Percentiles rank a stretch among this genome's conserved stretches.
Evolutionary conservation across 192 early-diverging fungal species (phyloP).

Genomic region (Coemansia sp.): DNA sequence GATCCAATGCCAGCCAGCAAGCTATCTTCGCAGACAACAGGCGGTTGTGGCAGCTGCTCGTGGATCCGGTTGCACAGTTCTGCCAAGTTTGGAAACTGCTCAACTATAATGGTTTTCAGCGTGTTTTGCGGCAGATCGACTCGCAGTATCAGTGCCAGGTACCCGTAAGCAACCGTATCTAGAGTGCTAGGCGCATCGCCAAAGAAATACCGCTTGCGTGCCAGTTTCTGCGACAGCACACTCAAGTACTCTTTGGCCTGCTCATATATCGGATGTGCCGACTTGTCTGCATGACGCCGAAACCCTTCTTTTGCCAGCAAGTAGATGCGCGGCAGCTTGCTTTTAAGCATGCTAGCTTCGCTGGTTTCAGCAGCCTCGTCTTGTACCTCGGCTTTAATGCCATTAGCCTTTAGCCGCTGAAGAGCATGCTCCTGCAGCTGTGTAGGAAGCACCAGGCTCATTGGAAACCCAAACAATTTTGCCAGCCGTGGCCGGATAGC

Average conservation of each 20-base stretch:
- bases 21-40: slow-evolving; percentile 14
- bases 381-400: slow-evolving; percentile 42
- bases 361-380: not conserved
- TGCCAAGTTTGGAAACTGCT: slow-evolving; percentile 30
- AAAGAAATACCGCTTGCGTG: slow-evolving; percentile 77
- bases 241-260: slow-evolving; percentile 65
- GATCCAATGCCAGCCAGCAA: slow-evolving; percentile 16
- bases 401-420: slow-evolving; percentile 54
- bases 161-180: slow-evolving; percentile 80
- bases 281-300: slow-evolving; percentile 49
- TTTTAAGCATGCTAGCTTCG: slow-evolving; percentile 2
- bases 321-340: slow-evolving; percentile 32
- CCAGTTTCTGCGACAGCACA: slow-evolving; percentile 69
- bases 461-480: slow-evolving; percentile 65
- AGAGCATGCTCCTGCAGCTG: slow-evolving; percentile 72
- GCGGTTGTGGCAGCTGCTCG: slow-evolving; percentile 19
- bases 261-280: slow-evolving; percentile 61
- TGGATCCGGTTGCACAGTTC: slow-evolving; percentile 38
- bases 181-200: slow-evolving; percentile 72
- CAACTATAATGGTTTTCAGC: slow-evolving; percentile 16
- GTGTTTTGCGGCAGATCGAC: slow-evolving; percentile 65
- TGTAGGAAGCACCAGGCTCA: slow-evolving; percentile 65
- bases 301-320: slow-evolving; percentile 47
- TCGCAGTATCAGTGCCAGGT: slow-evolving; percentile 73
- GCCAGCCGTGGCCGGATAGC: slow-evolving; percentile 71